A percentile compares a stretch with the other conserved stretches of the same genome.
Conservation (phyloP, 2,329 filamentous ascomycete genomes). For the Sphaerulina vaccinii region DNA sequence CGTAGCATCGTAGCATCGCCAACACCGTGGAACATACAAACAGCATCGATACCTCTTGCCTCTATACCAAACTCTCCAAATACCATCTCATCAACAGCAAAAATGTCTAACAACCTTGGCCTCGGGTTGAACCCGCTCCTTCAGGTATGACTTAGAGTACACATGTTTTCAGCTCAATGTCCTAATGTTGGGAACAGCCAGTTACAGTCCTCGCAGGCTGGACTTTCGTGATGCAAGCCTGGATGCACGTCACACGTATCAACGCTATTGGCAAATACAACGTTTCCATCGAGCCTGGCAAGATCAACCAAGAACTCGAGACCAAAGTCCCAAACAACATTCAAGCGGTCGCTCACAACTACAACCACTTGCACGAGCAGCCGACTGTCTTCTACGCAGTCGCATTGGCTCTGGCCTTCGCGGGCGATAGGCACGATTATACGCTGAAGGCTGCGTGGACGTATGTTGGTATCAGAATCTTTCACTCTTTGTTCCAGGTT, state of each 20-base stretch:
- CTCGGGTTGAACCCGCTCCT: neutral
- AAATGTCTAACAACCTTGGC: neutral
- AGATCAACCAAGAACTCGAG: conserved; percentile 6
- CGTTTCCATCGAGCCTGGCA: conserved; percentile 7
- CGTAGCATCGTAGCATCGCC: too few species aligned
- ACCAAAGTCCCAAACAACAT: conserved; percentile 9
- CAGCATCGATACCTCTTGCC: neutral
- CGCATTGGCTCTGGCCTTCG: conserved; percentile 35
- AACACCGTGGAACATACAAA: neutral
- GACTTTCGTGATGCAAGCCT: conserved; percentile 1
- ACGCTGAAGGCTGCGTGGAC: conserved; percentile 41
- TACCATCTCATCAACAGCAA: neutral
- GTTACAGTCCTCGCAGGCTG: neutral
- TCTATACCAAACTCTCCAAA: neutral
- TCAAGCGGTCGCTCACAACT: conserved; percentile 20
- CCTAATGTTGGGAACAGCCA: neutral
- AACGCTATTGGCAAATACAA: conserved; percentile 10
- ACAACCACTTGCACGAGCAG: conserved; percentile 26
- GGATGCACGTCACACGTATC: conserved; percentile 10
- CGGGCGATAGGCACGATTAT: conserved; percentile 30
- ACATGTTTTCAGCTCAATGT: neutral
- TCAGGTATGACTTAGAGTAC: neutral
- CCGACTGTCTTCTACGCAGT: conserved; percentile 44
- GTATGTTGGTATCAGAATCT: conserved; percentile 43
- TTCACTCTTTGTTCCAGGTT: conserved; percentile 44